phyloP scores from a whole-genome alignment of 306 rosid genomes.

The Fragaria ananassa region DNA sequence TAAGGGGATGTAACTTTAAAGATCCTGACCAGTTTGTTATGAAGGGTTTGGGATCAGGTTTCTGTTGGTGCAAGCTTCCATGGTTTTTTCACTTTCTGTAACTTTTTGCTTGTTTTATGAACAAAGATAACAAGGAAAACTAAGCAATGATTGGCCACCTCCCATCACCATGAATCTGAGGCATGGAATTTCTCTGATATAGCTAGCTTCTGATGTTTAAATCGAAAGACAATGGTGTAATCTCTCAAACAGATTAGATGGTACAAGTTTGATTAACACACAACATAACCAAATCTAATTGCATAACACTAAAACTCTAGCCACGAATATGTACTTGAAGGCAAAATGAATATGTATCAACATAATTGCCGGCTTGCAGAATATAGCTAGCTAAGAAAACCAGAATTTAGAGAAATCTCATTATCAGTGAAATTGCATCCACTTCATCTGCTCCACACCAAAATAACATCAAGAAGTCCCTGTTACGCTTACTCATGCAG shows the following conservation, averaged over 20 bases:
- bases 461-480: not conserved
- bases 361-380: not conserved
- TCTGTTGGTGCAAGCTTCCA: not conserved
- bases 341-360: not conserved
- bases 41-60: conserved; percentile 9
- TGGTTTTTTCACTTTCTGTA: not conserved
- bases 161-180: not conserved
- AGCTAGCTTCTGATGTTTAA: too few species aligned
- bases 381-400: not conserved
- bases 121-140: conserved; percentile 7
- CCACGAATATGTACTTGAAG: too few species aligned
- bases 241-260: too few species aligned
- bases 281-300: too few species aligned
- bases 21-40: conserved; percentile 11
- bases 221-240: too few species aligned
- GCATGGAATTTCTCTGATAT: not conserved
- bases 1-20: not conserved
- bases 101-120: not conserved
- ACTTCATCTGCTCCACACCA: not conserved
- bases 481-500: not conserved
- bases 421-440: not conserved
- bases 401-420: not conserved
- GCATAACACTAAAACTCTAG: too few species aligned
- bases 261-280: too few species aligned
- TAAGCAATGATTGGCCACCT: conserved; percentile 5